phyloP scores from a whole-genome alignment of 371 early-diverging fungal species.

The Mucor racemosus region DNA sequence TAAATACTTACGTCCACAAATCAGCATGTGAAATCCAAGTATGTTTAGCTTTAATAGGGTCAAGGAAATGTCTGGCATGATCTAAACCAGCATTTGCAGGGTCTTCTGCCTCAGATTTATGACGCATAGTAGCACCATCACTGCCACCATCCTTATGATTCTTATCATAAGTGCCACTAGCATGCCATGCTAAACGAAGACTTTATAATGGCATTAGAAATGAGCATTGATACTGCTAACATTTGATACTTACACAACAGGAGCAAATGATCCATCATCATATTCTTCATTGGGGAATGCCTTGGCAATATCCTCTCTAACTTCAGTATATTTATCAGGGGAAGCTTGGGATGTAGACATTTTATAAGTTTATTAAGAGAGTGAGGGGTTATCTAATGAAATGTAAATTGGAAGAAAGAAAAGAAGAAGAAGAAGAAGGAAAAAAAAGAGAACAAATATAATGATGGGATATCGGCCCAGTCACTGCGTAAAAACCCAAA shows the following conservation, averaged over 20 bases:
- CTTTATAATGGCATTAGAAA: conserved; percentile 22
- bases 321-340: conserved; percentile 53
- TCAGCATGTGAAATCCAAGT: conserved; percentile 79
- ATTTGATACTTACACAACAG: conserved; percentile 60
- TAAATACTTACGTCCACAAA: conserved; percentile 77
- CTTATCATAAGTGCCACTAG: conserved; percentile 81
- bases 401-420: conserved; percentile 18
- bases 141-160: conserved; percentile 77
- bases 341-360: conserved; percentile 52
- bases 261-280: conserved; percentile 87
- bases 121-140: conserved; percentile 83
- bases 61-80: conserved; percentile 71
- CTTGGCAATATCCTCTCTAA: conserved; percentile 63
- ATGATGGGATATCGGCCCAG: conserved; percentile 7
- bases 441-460: conserved; percentile 6
- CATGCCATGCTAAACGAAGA: conserved; percentile 87
- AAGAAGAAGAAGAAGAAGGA: background rate
- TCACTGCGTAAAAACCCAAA: conserved; percentile 4
- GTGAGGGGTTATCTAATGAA: conserved; percentile 31
- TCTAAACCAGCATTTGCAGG: conserved; percentile 85
- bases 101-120: conserved; percentile 67
- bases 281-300: conserved; percentile 68
- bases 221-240: background rate
- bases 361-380: conserved; percentile 21
- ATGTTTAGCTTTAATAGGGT: conserved; percentile 78